These are phyloP conservation scores for Eragrostis nindensis DNA, from an alignment of 176 grass and related monocot genomes.

Conservation along the genomic window DNA sequence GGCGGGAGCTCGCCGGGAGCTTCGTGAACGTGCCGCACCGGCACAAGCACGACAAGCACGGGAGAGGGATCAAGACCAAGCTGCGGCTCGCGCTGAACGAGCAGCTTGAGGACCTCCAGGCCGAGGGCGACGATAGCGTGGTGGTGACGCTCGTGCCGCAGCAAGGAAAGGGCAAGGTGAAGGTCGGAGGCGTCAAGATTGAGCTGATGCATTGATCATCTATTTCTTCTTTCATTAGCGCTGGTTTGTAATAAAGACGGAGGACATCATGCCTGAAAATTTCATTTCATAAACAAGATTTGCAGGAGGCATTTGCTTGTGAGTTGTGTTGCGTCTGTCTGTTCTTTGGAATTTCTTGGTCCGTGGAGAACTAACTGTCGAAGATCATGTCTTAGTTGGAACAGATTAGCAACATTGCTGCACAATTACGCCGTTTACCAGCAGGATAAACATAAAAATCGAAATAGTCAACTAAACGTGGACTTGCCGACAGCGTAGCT, in stretches of 20 bases:
- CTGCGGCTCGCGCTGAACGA: conserved; percentile 48
- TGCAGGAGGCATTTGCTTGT: too few relatives aligned
- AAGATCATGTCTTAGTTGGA: too few relatives aligned
- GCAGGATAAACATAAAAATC: background rate
- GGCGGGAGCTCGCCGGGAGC: conserved; percentile 51
- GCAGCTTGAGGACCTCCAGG: conserved; percentile 43
- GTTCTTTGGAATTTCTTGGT: too few relatives aligned
- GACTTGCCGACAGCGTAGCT: background rate
- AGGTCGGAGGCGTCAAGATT: conserved; percentile 21
- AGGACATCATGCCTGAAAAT: too few relatives aligned
- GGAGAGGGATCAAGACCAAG: background rate
- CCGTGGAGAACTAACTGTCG: too few relatives aligned
- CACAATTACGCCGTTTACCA: too few relatives aligned
- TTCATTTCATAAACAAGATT: too few relatives aligned
- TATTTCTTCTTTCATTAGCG: too few relatives aligned
- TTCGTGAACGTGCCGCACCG: conserved; percentile 35
- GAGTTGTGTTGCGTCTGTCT: too few relatives aligned
- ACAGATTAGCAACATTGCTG: too few relatives aligned
- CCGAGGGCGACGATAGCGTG: conserved; percentile 24
- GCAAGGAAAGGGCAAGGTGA: conserved; percentile 23
- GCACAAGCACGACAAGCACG: background rate
- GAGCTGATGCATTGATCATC: too few relatives aligned
- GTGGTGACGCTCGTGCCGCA: conserved; percentile 49
- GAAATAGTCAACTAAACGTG: background rate
- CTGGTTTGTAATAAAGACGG: too few relatives aligned